Base-by-base conservation (phyloP, 441 rosid genomes). In the Lepidium campestre region DNA sequence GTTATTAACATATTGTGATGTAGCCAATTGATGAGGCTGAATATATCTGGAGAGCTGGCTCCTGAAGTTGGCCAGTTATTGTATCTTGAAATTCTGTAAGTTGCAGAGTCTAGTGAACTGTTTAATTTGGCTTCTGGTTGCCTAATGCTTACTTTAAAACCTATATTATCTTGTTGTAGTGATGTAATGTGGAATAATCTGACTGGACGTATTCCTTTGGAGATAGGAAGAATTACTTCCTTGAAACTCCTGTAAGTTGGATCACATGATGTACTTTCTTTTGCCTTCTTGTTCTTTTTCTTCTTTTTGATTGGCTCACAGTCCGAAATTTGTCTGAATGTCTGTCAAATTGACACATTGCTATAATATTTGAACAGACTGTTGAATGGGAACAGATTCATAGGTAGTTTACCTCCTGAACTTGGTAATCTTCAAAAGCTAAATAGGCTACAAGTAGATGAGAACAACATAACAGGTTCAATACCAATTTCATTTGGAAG, bases 151-250 rank as follows among this genome's bases (percentile, higher is more conserved):
- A 47, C 52, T 74, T 11, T 55, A 36, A 46, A 7, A 5, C 6
- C 5, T 37, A 14, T 44, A 10, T 56, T 55, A 20, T 50, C 41
- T 65, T 62, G 40, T 63, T 39, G 35, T 57, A 90, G 98, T 78
- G 83, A 88, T 81, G 84, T 93, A 78, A 93, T 90, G 97, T 93
- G 97, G 98, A 93, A 93, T 79, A 75, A 78, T 17, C 57, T 93
- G 72, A 83, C 78, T 31, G 94, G 98, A 18, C 75, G 71, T 75
- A 83, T 93, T 78, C 98, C 98, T 12, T 79, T 74, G 82, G 97
- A 90, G 83, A 93, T 93, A 57, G 97, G 96, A 76, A 68, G 59
- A 27, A 76, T 90, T 53, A 69, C 84, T 31, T 53, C 86, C 63
- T 80, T 88, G 78, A 65, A 0, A 68, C 91, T 88, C 65, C 77